Conservation (phyloP, 1,284 basidiomycete genomes). For the Sanghuangporus sanghuang region DNA sequence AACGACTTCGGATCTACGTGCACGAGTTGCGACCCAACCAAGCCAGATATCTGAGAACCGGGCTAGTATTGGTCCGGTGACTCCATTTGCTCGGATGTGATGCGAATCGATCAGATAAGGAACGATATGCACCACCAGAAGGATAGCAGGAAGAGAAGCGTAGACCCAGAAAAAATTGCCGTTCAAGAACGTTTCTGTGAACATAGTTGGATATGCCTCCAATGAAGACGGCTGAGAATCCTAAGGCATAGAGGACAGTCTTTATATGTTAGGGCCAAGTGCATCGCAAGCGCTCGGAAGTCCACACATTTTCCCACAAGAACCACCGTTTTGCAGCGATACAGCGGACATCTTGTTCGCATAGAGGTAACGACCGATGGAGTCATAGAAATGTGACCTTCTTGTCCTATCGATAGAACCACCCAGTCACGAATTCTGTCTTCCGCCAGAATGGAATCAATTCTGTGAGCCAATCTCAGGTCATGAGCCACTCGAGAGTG, state of each 20-base stretch:
- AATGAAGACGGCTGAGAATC: too few relatives aligned
- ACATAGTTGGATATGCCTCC: too few relatives aligned
- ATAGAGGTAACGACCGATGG: too few relatives aligned
- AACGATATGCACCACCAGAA: conserved; percentile 43
- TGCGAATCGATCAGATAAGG: conserved; percentile 58
- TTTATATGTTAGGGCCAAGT: conserved; percentile 41
- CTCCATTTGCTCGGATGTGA: conserved; percentile 40
- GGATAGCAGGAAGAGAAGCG: neutral
- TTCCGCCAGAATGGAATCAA: too few relatives aligned
- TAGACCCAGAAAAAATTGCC: too few relatives aligned
- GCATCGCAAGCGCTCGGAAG: conserved; percentile 25
- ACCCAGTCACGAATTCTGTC: too few relatives aligned
- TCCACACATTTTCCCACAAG: neutral
- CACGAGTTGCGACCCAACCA: conserved; percentile 55
- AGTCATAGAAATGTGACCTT: too few relatives aligned
- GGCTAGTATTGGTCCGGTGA: conserved; percentile 75
- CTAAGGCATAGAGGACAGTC: neutral
- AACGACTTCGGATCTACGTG: conserved; percentile 73
- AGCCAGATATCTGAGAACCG: conserved; percentile 79
- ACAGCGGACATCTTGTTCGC: neutral
- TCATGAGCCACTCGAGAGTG: too few relatives aligned
- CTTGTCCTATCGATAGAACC: too few relatives aligned
- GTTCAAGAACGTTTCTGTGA: too few relatives aligned
- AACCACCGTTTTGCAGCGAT: too few relatives aligned
- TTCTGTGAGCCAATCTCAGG: too few relatives aligned